A percentile compares a stretch with the other conserved stretches of the same genome.
These are phyloP conservation scores for Calocybe indica DNA, from an alignment of 768 basidiomycete species.

Conservation along the genomic window DNA sequence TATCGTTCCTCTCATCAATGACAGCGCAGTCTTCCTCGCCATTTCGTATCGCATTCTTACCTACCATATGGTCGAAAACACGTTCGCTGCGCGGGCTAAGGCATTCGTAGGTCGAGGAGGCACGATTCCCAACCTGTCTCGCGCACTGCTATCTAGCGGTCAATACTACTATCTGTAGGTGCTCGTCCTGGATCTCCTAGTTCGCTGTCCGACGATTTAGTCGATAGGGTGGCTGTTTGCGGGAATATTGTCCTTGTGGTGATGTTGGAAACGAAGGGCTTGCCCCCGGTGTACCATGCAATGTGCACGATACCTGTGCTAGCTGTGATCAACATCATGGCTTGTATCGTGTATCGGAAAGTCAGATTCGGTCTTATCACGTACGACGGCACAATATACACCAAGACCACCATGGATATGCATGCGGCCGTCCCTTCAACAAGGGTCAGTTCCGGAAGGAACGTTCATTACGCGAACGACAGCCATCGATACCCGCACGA, in stretches of 20 bases:
- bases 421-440: too few species aligned
- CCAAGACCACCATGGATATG: too few species aligned
- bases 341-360: slow-evolving; percentile 7
- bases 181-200: background rate
- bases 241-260: slow-evolving; percentile 5
- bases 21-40: slow-evolving; percentile 25
- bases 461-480: too few species aligned
- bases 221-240: slow-evolving; percentile 7
- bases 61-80: background rate
- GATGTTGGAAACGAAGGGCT: background rate
- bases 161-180: slow-evolving; percentile 28
- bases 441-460: too few species aligned
- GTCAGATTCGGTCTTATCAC: slow-evolving; percentile 4
- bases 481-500: too few species aligned
- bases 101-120: slow-evolving; percentile 4
- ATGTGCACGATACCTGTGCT: background rate
- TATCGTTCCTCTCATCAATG: slow-evolving; percentile 16
- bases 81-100: too few species aligned
- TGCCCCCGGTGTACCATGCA: background rate
- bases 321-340: slow-evolving; percentile 5
- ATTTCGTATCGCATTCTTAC: slow-evolving; percentile 20
- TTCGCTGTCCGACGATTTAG: background rate
- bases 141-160: slow-evolving; percentile 19
- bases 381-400: too few species aligned
- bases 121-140: slow-evolving; percentile 19